Base-by-base conservation (phyloP, 164 flowering plant genomes). In the Tinospora cordifolia region DNA sequence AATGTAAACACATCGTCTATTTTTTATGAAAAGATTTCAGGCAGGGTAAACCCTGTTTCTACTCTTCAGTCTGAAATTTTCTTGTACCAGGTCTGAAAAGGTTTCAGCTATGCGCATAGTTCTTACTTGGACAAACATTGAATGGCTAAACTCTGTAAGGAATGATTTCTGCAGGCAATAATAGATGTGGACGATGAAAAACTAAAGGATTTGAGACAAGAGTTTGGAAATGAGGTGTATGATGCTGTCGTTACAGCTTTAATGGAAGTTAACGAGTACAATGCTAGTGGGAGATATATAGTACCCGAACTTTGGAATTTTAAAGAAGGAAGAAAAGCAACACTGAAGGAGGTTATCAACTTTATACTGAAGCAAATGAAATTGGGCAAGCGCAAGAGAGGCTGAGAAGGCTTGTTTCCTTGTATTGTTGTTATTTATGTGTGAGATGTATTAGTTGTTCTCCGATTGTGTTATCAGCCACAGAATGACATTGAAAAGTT, bases 261-360 rank as follows among this genome's bases (percentile, higher is more conserved):
- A 27, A 10, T 71, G 67, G 80, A 77, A 60, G 40, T 74, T 8
- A 71, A 77, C 30, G 80, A 77, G 54, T 77, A 77, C 69, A 77
- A 77, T 22, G 63, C 79, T 26, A 77, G 79, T 64, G 79, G 76
- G 24, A 67, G 79, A 69, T 77, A 77, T 68, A 39, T 57, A 27
- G 79, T 77, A 17, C 60, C 44, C 41, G 79, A 77, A 69, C 65
- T 77, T 30, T 77, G 76, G 79, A 74, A 74, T 41, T 62, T 46
- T 47, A 77, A 54, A 39, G 74, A 74, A 62, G 57, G 65, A 19
- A 71, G 80, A 21, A 71, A 72, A 26, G 80, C 77, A 3, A 74
- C 72, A 64, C 49, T 77, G 62, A 77, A 71, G 70, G 80, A 77
- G 71, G 77, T 49, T 7, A 65, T 77, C 21, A 47, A 22, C 57